Percentiles rank a stretch among this genome's conserved stretches.
Conservation (phyloP, 257 asterid genomes). For the Nicotiana benthamiana region DNA sequence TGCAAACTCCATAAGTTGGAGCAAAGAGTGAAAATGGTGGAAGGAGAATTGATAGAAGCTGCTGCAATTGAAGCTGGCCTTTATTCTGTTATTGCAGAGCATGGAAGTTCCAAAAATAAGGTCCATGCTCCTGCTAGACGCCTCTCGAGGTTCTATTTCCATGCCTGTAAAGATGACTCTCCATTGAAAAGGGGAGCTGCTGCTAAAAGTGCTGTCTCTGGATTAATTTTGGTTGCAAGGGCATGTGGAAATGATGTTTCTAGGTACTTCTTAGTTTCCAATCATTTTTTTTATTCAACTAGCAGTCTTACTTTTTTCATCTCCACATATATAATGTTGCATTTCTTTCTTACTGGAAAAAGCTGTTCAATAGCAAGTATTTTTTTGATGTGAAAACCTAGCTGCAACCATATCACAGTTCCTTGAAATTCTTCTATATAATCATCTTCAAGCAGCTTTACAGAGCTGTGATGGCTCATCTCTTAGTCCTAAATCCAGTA, state of each 20-base stretch:
- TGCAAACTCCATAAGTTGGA: conserved; percentile 47
- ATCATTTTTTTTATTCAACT: neutral
- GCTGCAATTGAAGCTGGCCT: conserved; percentile 75
- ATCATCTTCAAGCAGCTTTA: neutral
- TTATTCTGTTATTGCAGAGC: conserved; percentile 75
- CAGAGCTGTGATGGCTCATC: neutral
- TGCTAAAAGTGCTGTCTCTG: conserved; percentile 65
- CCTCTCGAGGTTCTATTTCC: conserved; percentile 65
- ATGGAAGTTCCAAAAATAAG: conserved; percentile 66
- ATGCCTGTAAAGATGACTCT: conserved; percentile 43
- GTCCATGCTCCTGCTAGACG: conserved; percentile 91
- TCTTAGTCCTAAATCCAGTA: neutral
- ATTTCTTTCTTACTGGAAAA: neutral
- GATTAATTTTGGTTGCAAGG: conserved; percentile 61
- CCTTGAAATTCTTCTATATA: neutral
- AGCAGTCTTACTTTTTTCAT: neutral
- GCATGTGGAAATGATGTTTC: conserved; percentile 89
- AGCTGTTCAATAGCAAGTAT: neutral
- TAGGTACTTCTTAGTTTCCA: conserved; percentile 33
- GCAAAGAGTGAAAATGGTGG: conserved; percentile 38
- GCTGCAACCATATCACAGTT: neutral
- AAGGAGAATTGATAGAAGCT: conserved; percentile 73
- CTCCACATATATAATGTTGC: neutral
- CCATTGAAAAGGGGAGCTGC: conserved; percentile 42
- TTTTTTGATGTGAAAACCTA: neutral